Percentiles rank a stretch among this genome's conserved stretches.
phyloP scores from a whole-genome alignment of 108 stramenopile species.

The Aureococcus anophagefferens region DNA sequence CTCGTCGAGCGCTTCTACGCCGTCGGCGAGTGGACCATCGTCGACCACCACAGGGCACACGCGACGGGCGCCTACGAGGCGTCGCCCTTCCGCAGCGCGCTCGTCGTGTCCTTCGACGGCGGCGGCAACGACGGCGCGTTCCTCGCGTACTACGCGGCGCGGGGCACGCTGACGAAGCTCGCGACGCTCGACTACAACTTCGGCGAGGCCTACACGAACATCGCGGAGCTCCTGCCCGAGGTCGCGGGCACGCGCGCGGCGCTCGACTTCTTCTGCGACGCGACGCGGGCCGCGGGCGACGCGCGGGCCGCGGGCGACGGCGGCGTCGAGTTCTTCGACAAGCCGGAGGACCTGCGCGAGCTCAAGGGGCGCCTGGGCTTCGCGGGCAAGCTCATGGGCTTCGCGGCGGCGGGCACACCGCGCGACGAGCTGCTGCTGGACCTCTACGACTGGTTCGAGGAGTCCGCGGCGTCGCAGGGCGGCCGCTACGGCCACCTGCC shows the following conservation, averaged over 20 bases:
- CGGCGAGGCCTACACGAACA: background rate
- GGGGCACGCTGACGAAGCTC: background rate
- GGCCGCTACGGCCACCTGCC: no score
- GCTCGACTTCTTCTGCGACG: background rate
- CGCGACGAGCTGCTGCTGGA: no score
- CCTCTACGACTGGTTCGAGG: no score
- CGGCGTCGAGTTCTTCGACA: background rate
- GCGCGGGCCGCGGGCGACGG: background rate
- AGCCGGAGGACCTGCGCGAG: no score
- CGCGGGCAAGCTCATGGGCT: background rate
- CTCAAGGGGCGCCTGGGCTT: no score
- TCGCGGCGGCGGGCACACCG: background rate
- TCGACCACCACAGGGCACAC: constrained; percentile 2
- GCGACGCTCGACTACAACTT: background rate
- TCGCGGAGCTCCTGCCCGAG: background rate
- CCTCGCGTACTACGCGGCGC: background rate
- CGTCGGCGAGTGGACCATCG: background rate
- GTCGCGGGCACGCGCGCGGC: background rate
- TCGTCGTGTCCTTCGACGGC: background rate
- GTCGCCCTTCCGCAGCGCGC: background rate
- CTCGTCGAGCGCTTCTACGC: background rate
- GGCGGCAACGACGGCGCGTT: constrained; percentile 3
- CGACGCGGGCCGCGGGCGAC: no score
- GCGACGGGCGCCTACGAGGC: background rate
- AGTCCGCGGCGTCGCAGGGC: no score